Evolutionary conservation across 163 green algal species (phyloP).

Genomic region (Chloroidium sp.): DNA sequence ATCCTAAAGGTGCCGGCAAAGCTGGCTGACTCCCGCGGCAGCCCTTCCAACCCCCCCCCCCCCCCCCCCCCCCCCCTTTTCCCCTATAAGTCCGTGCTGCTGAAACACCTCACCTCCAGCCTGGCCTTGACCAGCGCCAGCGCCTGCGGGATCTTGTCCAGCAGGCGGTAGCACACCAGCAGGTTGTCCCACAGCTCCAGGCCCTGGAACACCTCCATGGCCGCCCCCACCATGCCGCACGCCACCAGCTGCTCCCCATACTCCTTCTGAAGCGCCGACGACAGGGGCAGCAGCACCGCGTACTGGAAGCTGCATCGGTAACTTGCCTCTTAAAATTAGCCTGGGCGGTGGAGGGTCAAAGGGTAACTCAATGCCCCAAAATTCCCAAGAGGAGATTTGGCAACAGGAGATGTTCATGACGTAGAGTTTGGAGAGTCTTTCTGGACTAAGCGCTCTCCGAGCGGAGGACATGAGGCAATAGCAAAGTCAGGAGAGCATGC

Average conservation of each 20-base stretch:
- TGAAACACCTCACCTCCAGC: constrained; percentile 33
- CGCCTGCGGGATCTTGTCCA: constrained; percentile 61
- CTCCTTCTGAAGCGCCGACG: constrained; percentile 51
- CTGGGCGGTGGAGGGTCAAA: neutral
- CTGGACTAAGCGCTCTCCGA: neutral
- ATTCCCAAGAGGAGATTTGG: neutral
- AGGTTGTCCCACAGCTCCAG: constrained; percentile 81
- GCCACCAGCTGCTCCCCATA: constrained; percentile 64
- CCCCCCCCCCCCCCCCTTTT: neutral
- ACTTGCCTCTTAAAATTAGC: neutral
- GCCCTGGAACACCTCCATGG: constrained; percentile 69
- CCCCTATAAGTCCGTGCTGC: neutral
- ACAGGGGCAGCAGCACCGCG: constrained; percentile 14
- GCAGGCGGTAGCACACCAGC: constrained; percentile 78
- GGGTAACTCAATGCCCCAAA: neutral
- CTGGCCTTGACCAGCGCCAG: constrained; percentile 53
- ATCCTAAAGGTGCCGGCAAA: too few species aligned
- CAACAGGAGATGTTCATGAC: neutral
- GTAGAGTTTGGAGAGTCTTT: neutral
- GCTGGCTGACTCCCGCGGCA: too few species aligned
- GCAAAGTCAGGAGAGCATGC: too few species aligned
- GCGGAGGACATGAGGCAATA: neutral
- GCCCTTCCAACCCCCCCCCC: neutral
- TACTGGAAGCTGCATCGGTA: constrained; percentile 19
- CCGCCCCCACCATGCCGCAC: constrained; percentile 52